These are phyloP conservation scores for Keithomyces neogunnii DNA, from an alignment of 2,329 filamentous ascomycete species.

Conservation along the genomic window DNA sequence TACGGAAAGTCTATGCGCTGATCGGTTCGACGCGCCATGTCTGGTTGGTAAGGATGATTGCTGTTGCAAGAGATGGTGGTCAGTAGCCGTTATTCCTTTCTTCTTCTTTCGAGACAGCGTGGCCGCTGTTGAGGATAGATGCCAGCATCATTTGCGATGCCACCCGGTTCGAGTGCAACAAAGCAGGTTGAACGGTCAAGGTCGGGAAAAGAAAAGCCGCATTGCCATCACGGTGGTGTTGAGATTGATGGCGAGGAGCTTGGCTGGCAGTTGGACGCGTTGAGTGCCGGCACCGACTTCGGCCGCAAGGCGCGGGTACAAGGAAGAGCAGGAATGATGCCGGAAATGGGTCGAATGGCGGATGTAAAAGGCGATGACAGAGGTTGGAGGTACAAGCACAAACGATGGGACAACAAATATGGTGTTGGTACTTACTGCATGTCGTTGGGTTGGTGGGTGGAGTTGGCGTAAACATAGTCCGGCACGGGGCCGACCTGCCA, in stretches of 20 bases:
- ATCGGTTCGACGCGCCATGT: constrained; percentile 39
- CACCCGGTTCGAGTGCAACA: too few species aligned
- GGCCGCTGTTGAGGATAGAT: not conserved
- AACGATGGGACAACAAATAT: constrained; percentile 12
- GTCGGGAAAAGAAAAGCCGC: too few species aligned
- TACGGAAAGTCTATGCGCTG: constrained; percentile 34
- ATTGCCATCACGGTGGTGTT: too few species aligned
- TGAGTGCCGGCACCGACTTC: not conserved
- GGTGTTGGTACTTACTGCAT: constrained; percentile 47
- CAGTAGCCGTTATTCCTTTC: constrained; percentile 2
- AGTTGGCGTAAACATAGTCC: constrained; percentile 49
- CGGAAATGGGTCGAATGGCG: not conserved
- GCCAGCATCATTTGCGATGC: not conserved
- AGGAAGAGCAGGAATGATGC: not conserved
- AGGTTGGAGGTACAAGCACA: constrained; percentile 20
- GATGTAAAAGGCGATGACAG: constrained; percentile 1
- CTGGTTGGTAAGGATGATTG: constrained; percentile 41
- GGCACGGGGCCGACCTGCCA: constrained; percentile 54
- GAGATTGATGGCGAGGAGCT: too few species aligned
- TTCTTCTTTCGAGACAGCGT: not conserved
- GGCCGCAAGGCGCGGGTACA: not conserved
- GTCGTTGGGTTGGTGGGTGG: constrained; percentile 45
- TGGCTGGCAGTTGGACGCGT: too few species aligned
- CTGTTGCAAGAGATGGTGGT: constrained; percentile 23
- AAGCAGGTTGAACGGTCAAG: too few species aligned